phyloP scores from a whole-genome alignment of 306 rosid genomes.

The Medicago truncatula region MtrunA17r5.0-ANR NC_053043.1:9248501-9249000 shows the following conservation, averaged over 20 bases:
- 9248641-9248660: constrained; percentile 94
- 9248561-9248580: neutral
- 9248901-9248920: neutral
- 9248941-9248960: constrained; percentile 21
- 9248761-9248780: constrained; percentile 74
- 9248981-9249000: neutral
- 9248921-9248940: constrained; percentile 26
- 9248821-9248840: constrained; percentile 87
- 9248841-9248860: constrained; percentile 22
- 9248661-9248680: constrained; percentile 83
- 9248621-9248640: constrained; percentile 91
- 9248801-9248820: constrained; percentile 86
- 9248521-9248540: neutral
- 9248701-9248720: constrained; percentile 97
- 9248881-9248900: neutral
- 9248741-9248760: constrained; percentile 80
- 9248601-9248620: constrained; percentile 51
- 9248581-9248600: neutral
- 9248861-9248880: constrained; percentile 15
- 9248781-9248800: constrained; percentile 74
- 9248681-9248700: constrained; percentile 77
- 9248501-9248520: neutral
- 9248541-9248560: neutral
- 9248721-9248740: constrained; percentile 91
- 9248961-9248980: neutral